phyloP scores from a whole-genome alignment of 1,139 yeast species.

The Yamadazyma atlantica region DNA sequence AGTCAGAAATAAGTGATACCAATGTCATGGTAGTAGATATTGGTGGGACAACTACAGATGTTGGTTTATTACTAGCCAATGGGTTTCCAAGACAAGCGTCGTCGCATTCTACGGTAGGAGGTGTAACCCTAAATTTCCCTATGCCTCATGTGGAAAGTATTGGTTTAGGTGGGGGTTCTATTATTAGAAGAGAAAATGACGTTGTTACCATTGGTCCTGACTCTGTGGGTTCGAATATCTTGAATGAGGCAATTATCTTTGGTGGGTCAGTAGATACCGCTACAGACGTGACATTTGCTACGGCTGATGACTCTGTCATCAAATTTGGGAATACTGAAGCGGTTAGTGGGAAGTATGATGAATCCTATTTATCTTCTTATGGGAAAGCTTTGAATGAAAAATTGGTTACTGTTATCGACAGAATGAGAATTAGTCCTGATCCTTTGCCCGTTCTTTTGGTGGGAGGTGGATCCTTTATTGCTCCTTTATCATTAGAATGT shows the following conservation, averaged over 20 bases:
- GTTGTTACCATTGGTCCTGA: conserved; percentile 38
- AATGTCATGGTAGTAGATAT: conserved; percentile 37
- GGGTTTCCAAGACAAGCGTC: conserved; percentile 43
- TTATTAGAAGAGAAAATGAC: conserved; percentile 24
- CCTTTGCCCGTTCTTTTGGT: conserved; percentile 41
- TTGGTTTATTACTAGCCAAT: conserved; percentile 34
- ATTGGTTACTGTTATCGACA: conserved; percentile 34
- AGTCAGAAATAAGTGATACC: conserved; percentile 23
- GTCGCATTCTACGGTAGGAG: conserved; percentile 37
- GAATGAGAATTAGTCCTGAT: conserved; percentile 42
- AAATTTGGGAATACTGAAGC: too few relatives aligned
- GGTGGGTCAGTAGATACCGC: conserved; percentile 37
- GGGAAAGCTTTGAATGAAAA: conserved; percentile 21
- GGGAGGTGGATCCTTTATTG: conserved; percentile 46
- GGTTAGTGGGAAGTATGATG: conserved; percentile 1
- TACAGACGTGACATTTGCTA: conserved; percentile 27
- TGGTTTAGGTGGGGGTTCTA: conserved; percentile 43
- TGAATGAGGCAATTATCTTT: conserved; percentile 26
- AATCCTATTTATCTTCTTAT: conserved; percentile 12
- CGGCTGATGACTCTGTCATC: neutral
- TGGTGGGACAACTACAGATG: conserved; percentile 48
- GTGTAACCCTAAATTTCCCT: conserved; percentile 41
- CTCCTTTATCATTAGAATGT: conserved; percentile 33
- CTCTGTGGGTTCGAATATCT: conserved; percentile 38
- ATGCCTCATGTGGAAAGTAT: conserved; percentile 41